Evolutionary conservation across 1,139 yeast genomes (phyloP).

Genomic region (Geotrichum cucujoidarum): DNA sequence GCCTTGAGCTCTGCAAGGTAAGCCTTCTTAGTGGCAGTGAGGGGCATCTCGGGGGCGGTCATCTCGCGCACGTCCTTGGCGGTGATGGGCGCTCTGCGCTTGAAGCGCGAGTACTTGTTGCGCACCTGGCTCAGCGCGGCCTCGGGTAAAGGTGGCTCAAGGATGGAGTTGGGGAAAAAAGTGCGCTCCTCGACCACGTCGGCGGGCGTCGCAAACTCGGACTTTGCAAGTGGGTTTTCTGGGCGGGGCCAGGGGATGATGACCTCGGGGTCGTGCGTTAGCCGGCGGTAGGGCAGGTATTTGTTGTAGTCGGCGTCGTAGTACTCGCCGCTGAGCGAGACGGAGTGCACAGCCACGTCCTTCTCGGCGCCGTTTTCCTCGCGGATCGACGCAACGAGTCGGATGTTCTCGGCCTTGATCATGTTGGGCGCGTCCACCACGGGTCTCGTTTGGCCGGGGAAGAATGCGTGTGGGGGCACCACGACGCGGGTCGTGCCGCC

Average conservation of each 20-base stretch:
- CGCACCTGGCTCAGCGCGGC: conserved; percentile 66
- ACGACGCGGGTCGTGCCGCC: conserved; percentile 48
- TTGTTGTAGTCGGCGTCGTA: conserved; percentile 71
- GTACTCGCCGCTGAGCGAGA: conserved; percentile 59
- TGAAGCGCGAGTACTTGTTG: conserved; percentile 57
- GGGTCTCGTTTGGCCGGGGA: conserved; percentile 66
- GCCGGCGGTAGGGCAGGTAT: conserved; percentile 73
- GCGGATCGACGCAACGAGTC: conserved; percentile 72
- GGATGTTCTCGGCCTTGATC: conserved; percentile 59
- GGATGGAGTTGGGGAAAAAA: conserved; percentile 63
- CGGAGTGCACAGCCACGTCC: conserved; percentile 68
- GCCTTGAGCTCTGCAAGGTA: conserved; percentile 13
- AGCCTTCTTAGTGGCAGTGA: conserved; percentile 29
- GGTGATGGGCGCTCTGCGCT: conserved; percentile 25
- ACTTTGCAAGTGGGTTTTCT: conserved; percentile 52
- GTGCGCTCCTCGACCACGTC: conserved; percentile 67
- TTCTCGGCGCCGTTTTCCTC: conserved; percentile 52
- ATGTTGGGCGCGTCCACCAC: conserved; percentile 54
- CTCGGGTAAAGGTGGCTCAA: conserved; percentile 62
- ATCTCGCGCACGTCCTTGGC: conserved; percentile 25
- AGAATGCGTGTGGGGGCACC: conserved; percentile 69
- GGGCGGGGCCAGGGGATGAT: conserved; percentile 93
- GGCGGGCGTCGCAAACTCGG: conserved; percentile 50
- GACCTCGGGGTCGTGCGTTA: conserved; percentile 58
- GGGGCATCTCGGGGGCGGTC: conserved; percentile 67